Percentiles rank a stretch among this genome's conserved stretches.
These are phyloP conservation scores for Amphicarpaea edgeworthii DNA, from an alignment of 306 rosid species.

Conservation along the genomic window DNA sequence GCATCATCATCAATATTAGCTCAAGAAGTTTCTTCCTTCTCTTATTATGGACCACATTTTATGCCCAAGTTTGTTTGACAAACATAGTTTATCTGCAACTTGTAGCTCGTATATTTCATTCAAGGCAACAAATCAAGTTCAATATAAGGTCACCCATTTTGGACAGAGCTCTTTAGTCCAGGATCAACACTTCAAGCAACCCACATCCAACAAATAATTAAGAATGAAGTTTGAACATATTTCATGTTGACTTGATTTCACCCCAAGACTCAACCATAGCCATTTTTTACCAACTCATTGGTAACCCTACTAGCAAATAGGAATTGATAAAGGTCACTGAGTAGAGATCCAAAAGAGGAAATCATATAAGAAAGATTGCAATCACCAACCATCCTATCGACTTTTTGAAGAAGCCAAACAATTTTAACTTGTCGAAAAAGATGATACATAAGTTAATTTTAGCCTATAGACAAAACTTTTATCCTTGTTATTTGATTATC, in stretches of 20 bases:
- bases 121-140: background rate
- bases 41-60: background rate
- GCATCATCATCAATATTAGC: background rate
- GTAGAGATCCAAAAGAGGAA: background rate
- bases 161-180: constrained; percentile 18
- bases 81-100: constrained; percentile 22
- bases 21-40: background rate
- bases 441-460: background rate
- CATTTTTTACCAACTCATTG: constrained; percentile 7
- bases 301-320: constrained; percentile 4
- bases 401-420: background rate
- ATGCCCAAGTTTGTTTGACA: constrained; percentile 5
- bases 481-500: background rate
- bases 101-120: constrained; percentile 15
- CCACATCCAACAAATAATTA: constrained; percentile 23
- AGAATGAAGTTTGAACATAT: constrained; percentile 31
- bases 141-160: constrained; percentile 19
- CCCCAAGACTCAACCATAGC: constrained; percentile 16
- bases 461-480: background rate
- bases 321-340: background rate
- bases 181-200: constrained; percentile 15
- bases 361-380: background rate
- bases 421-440: background rate
- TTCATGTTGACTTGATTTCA: constrained; percentile 34
- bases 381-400: background rate